Evolutionary conservation across 495 filamentous ascomycete genomes (phyloP).

Genomic region (Echria macrotheca): DNA sequence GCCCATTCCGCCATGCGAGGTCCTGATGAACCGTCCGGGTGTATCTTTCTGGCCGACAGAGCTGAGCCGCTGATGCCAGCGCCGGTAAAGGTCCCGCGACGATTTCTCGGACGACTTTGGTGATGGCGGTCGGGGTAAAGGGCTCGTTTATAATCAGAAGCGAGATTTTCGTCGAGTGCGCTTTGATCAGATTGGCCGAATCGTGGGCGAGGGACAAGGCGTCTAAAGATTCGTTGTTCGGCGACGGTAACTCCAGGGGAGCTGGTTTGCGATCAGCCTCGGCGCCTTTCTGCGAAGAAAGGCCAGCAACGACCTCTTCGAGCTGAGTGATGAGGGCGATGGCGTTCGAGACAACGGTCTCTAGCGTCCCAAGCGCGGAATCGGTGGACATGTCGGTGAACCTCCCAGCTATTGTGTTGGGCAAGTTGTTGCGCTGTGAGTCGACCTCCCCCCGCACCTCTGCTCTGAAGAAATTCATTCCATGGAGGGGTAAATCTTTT

Average conservation of each 20-base stretch:
- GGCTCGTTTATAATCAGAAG: slow-evolving; percentile 79
- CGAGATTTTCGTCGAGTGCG: slow-evolving; percentile 80
- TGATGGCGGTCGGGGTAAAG: slow-evolving; percentile 72
- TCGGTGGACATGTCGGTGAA: slow-evolving; percentile 17
- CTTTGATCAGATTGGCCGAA: slow-evolving; percentile 61
- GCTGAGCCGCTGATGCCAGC: slow-evolving; percentile 61
- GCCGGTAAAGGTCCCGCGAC: slow-evolving; percentile 62
- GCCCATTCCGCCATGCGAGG: slow-evolving; percentile 39
- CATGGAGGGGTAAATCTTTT: slow-evolving; percentile 12
- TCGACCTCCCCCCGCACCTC: too few relatives aligned
- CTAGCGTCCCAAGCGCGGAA: slow-evolving; percentile 17
- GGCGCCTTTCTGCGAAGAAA: slow-evolving; percentile 16
- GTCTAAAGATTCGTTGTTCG: slow-evolving; percentile 22
- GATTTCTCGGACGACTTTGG: slow-evolving; percentile 59
- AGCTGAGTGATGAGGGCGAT: slow-evolving; percentile 32
- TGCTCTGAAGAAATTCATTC: too few relatives aligned
- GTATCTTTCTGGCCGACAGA: slow-evolving; percentile 53
- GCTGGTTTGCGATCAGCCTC: not conserved
- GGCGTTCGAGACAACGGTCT: slow-evolving; percentile 18
- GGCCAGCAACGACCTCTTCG: slow-evolving; percentile 27
- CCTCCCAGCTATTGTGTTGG: too few relatives aligned
- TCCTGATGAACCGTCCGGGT: slow-evolving; percentile 56
- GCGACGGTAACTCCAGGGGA: not conserved
- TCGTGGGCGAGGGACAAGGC: slow-evolving; percentile 57
- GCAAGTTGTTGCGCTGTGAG: too few relatives aligned